Base-by-base conservation (phyloP, 1,284 basidiomycete species). In the Sanghuangporus baumii region DNA sequence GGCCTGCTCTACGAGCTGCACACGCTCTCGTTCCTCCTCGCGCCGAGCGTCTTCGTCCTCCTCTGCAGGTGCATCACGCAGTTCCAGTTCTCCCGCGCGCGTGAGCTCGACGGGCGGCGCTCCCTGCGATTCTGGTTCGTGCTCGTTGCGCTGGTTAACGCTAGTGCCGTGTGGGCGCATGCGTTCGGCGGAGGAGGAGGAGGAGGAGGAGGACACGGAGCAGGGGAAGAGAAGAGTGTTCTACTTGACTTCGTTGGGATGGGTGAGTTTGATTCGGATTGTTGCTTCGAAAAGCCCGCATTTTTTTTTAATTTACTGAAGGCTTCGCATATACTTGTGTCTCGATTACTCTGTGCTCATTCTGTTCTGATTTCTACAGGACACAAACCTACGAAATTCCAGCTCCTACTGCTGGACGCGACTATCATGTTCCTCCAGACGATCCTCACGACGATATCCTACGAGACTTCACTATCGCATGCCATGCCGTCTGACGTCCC, bases 201-300 rank as follows among this genome's bases (percentile, higher is more conserved):
- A 23, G 23, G 23, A 23, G 23, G 23, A 23, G 23, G 23, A 16
- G 43, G 43, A 46, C 43, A 16, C 1, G 43, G 43, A 14, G 43
- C 5, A 2, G 12, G 16, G 16, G 43, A 18, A 6, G 43, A 46
- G 43, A 77, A 85, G 67, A 75, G 81, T 8, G 73, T 90, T 68
- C 73, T 91, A 43, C 82, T 91, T 63, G 89, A 91, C 71, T 91
- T 91, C 68, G 80, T 91, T 65, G 89, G 89, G 62, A 78, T 85
- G 77, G 82, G 89, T 91, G 70, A 60, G 86, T 43, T 38, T 8
- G 11, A 9, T 51, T n/a, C 9, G 3, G 8, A 26, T 11, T 34
- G n/a, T 3, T 5, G 18, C 5, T 26, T 23, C 26, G 11, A 41
- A 41, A 11, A 9, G 40, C 9, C 11, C 16, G 16, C 2, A n/a